Evolutionary conservation across 2,329 filamentous ascomycete genomes (phyloP).

Genomic region (Trichothecium sympodiale): DNA sequence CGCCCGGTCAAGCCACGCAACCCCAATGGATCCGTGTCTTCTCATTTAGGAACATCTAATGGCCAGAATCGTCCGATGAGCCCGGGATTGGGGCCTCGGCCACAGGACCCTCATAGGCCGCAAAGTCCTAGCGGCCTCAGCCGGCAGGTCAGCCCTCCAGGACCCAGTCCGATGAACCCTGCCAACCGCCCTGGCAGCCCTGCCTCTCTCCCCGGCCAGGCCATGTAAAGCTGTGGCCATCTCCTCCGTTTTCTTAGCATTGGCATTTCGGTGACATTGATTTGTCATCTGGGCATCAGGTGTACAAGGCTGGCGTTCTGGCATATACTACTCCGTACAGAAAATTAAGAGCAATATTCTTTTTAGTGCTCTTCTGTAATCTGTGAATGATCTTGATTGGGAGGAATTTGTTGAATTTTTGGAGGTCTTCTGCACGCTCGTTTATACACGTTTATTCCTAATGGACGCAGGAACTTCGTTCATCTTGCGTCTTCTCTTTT

Average conservation of each 20-base stretch:
- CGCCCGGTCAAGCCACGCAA: conserved; percentile 80
- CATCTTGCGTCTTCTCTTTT: too few species aligned
- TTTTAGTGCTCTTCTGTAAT: too few species aligned
- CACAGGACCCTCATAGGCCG: conserved; percentile 22
- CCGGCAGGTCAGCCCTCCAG: conserved; percentile 30
- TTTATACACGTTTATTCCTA: too few species aligned
- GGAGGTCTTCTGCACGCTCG: too few species aligned
- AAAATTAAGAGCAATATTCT: too few species aligned
- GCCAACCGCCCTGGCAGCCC: conserved; percentile 5
- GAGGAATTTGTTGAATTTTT: too few species aligned
- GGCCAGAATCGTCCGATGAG: conserved; percentile 8
- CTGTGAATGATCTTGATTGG: too few species aligned
- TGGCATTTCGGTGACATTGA: background rate
- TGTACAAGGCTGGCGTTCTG: conserved; percentile 4
- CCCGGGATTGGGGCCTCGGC: conserved; percentile 18
- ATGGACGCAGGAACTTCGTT: too few species aligned
- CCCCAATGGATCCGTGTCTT: conserved; percentile 21
- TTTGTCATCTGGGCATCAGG: background rate
- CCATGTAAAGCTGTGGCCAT: conserved; percentile 2
- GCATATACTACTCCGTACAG: background rate
- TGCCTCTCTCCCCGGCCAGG: conserved; percentile 41
- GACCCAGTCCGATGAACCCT: conserved; percentile 34
- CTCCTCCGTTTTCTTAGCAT: background rate
- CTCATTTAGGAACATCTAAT: background rate
- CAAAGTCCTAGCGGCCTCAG: conserved; percentile 30